Evolutionary conservation across 768 basidiomycete species (phyloP).

Genomic region (Boletus bicolor): DNA sequence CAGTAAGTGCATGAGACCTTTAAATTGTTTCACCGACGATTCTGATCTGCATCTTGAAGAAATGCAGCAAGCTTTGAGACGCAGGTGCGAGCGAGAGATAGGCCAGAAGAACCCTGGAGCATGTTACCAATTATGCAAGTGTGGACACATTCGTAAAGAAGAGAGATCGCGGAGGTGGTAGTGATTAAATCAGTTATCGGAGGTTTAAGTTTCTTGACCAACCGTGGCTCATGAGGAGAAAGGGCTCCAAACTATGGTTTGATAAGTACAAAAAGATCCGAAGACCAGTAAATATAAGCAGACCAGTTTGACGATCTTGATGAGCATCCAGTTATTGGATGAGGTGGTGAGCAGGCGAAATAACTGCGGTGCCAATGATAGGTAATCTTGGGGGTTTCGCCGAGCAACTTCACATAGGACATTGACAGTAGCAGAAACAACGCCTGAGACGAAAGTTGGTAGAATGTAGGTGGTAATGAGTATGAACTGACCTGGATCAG

Average conservation of each 20-base stretch:
- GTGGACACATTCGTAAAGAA: conserved; percentile 97
- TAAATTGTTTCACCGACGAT: conserved; percentile 57
- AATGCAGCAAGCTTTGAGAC: conserved; percentile 93
- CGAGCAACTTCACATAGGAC: conserved; percentile 91
- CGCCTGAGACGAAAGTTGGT: conserved; percentile 47
- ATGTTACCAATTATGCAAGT: conserved; percentile 98
- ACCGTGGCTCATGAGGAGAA: conserved; percentile 86
- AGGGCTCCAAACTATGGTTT: conserved; percentile 80
- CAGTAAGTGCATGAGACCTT: conserved; percentile 13
- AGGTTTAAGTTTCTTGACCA: conserved; percentile 90
- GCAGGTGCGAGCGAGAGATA: conserved; percentile 79
- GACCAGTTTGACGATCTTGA: conserved; percentile 96
- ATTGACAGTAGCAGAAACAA: conserved; percentile 92
- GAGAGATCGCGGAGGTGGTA: conserved; percentile 91
- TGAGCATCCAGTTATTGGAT: conserved; percentile 99
- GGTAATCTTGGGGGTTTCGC: conserved; percentile 72
- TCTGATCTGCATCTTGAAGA: conserved; percentile 91
- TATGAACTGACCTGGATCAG: conserved; percentile 54
- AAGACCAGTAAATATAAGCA: conserved; percentile 18
- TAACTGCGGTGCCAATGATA: conserved; percentile 85
- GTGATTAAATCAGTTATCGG: conserved; percentile 95
- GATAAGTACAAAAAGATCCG: neutral
- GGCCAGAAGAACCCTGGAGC: conserved; percentile 76
- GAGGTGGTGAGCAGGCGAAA: conserved; percentile 92
- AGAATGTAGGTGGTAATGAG: neutral